Base-by-base conservation (phyloP, 2,329 filamentous ascomycete species). In the Colletotrichum horii region DNA sequence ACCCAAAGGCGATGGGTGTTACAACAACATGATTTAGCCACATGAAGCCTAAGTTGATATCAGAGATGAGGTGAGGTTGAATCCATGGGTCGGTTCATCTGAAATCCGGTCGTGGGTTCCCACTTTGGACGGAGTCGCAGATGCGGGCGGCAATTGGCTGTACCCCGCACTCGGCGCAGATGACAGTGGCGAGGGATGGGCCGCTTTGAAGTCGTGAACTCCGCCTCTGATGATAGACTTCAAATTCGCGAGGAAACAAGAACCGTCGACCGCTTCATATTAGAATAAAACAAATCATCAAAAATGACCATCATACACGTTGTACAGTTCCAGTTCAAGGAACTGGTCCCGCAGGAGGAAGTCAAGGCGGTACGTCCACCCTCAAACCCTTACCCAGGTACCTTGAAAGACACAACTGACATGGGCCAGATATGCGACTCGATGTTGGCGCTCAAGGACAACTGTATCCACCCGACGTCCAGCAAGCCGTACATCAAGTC, bases 241-340 rank as follows among this genome's bases (percentile, higher is more conserved):
- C 26, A 38, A n/a, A 11, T 14, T 55, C 64, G 24, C 38, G 15
- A 56, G 9, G 4, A 32, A 61, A 32, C 19, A 61, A 36, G 19
- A n/a, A 8, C 30, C 0, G 9, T 30, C 28, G 19, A 22, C 19
- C 38, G 0, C 38, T 4, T 48, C 1, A 43, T 2, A n/a, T 1
- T 19, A 48, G 19, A n/a, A 43, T n/a, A 22, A 48, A 48, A 1
- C 6, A 2, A 48, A n/a, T 14, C 6, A 14, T 6, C 9, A 15
- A 65, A 64, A 4, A 94, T 94, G 92, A 81, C 91, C 0, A 87
- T 94, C 78, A 86, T 91, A n/a, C 93, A 95, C 81, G 89, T 94
- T 66, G 93, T 95, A 4, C 85, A 94, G 30, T 93, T 94, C 79
- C 87, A 91, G 76, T 94, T 94, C 86, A 92, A 93, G 80, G 82